Evolutionary conservation across 2,329 filamentous ascomycete species (phyloP).

Genomic region (Penicillium italicum): DNA sequence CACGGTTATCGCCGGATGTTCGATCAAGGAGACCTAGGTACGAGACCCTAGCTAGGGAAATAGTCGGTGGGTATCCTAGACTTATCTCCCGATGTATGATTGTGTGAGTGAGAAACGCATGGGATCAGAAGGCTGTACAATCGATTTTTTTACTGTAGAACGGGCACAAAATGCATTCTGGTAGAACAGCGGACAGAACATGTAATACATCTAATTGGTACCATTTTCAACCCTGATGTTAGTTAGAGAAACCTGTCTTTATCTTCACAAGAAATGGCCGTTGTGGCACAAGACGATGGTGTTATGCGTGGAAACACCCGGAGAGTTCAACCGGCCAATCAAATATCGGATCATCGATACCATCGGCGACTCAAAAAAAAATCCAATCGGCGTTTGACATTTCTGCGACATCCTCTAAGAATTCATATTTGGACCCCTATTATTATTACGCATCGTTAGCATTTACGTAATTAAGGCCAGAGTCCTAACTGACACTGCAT

Average conservation of each 20-base stretch:
- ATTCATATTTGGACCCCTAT: not conserved
- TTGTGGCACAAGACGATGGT: not conserved
- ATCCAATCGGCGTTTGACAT: conserved; percentile 3
- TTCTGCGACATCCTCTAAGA: not conserved
- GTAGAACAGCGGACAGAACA: too few species aligned
- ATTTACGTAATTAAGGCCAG: not conserved
- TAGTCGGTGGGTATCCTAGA: not conserved
- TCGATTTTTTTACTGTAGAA: not conserved
- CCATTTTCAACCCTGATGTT: not conserved
- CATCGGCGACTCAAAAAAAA: not conserved
- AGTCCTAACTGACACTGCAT: not conserved
- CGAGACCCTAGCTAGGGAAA: too few species aligned
- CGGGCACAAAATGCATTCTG: not conserved
- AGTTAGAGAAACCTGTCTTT: not conserved
- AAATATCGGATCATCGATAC: not conserved
- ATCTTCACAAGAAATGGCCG: not conserved
- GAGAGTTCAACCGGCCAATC: not conserved
- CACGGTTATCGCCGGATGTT: conserved; percentile 3
- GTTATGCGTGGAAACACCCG: not conserved
- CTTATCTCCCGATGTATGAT: not conserved
- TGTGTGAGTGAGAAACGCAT: not conserved
- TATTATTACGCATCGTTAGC: not conserved
- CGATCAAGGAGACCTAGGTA: too few species aligned
- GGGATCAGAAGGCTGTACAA: not conserved
- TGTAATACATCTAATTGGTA: not conserved